Conservation (phyloP, 1,284 basidiomycete species). For the Cutaneotrichosporon sp. region DNA sequence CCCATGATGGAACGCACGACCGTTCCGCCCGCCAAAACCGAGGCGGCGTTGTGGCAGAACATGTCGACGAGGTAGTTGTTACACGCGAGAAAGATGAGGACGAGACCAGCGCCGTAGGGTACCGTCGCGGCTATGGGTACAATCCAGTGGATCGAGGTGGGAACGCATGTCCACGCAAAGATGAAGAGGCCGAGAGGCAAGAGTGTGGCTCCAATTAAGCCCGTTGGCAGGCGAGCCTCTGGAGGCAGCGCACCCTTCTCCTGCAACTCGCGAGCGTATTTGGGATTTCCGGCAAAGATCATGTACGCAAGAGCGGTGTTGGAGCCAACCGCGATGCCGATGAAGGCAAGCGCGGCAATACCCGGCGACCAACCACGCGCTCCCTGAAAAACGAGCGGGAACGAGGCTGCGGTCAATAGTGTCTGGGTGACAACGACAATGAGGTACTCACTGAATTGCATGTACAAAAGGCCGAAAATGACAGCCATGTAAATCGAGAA, state of each 20-base stretch:
- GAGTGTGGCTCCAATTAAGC: slow-evolving; percentile 60
- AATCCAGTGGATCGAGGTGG: slow-evolving; percentile 60
- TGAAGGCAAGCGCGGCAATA: slow-evolving; percentile 63
- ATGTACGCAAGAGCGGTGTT: slow-evolving; percentile 62
- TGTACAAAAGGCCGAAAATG: slow-evolving; percentile 50
- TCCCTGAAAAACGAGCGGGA: slow-evolving; percentile 48
- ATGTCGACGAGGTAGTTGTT: slow-evolving; percentile 53
- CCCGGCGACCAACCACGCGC: slow-evolving; percentile 52
- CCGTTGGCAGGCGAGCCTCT: slow-evolving; percentile 61
- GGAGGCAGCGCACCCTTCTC: slow-evolving; percentile 32
- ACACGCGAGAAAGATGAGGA: slow-evolving; percentile 36
- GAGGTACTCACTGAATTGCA: slow-evolving; percentile 16
- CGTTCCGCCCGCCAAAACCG: slow-evolving; percentile 66
- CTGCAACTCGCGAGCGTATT: slow-evolving; percentile 27
- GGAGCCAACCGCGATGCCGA: slow-evolving; percentile 64
- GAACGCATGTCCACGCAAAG: slow-evolving; percentile 60
- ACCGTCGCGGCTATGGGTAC: slow-evolving; percentile 60
- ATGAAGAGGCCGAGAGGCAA: slow-evolving; percentile 54
- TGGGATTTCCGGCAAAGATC: slow-evolving; percentile 41
- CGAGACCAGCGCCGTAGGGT: slow-evolving; percentile 58
- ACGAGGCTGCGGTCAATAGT: slow-evolving; percentile 41
- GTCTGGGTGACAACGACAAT: slow-evolving; percentile 21
- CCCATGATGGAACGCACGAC: slow-evolving; percentile 65
- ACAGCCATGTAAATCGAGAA: slow-evolving; percentile 48
- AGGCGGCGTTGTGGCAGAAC: slow-evolving; percentile 56